Base-by-base conservation (phyloP, 805 yeast genomes). In the Nakazawaea pomicola region DNA sequence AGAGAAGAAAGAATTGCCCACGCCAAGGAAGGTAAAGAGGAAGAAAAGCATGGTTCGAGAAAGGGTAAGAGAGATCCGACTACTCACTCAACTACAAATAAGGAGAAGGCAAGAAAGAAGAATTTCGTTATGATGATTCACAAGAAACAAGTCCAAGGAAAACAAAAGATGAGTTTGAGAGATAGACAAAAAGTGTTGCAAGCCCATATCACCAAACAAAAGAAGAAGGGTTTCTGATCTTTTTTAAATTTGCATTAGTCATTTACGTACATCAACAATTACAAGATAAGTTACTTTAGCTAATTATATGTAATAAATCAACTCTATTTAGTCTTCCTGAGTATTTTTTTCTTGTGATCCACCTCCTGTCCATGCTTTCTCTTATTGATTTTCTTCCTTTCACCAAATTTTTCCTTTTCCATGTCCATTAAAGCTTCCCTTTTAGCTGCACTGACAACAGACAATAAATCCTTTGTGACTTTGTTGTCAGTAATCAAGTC, bases 101-200 rank as follows among this genome's bases (percentile, higher is more conserved):
- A 79, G 64, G 97, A 95, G 65, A 93, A 93, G 77, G 95, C 89
- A 18, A 77, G 98, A 63, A 88, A 88, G 88, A 93, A 93, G 96
- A 93, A 93, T 66, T 93, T 89, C 58, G 91, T 93, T 59, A 93
- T 93, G 99, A 86, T 86, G 91, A 86, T 93, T 52, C 99, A 93
- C 65, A 93, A 91, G 68, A 79, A 79, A 55, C 80, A 86, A 38
- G 98, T 93, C 29, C 95, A 86, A 63, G 98, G 98, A 48, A 93
- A 93, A 64, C 90, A 83, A 49, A 85, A 82, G 66, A 71, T 83
- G 74, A 86, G 96, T 43, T 70, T 93, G 53, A 74, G 96, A 54
- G 98, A 93, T 61, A 81, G 88, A 62, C 97, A 90, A 62, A 85
- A 80, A 61, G 79, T 85, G 15, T 65, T 93, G 53, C 71, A 82